A percentile compares a stretch with the other conserved stretches of the same genome.
These are phyloP conservation scores for Albatrellus sp. DNA, from an alignment of 1,284 basidiomycete species.

Conservation along the genomic window DNA sequence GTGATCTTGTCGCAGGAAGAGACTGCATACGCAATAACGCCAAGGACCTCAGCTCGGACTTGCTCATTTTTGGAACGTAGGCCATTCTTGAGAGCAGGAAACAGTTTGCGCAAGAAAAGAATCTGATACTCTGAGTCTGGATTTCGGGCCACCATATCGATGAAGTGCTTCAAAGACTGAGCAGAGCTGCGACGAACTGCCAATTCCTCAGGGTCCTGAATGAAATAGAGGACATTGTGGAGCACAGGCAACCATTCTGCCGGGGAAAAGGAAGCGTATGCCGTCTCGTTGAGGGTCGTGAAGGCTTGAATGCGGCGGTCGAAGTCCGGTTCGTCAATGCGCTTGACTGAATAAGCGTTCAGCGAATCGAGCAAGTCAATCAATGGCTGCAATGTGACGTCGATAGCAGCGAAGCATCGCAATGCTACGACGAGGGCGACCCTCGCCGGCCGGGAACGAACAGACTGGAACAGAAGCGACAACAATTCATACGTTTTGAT, in stretches of 20 bases:
- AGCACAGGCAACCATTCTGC: slow-evolving; percentile 78
- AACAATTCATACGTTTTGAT: slow-evolving; percentile 54
- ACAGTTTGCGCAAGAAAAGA: slow-evolving; percentile 57
- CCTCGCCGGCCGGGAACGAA: slow-evolving; percentile 62
- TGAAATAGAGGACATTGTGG: slow-evolving; percentile 76
- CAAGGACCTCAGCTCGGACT: slow-evolving; percentile 80
- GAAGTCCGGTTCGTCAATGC: slow-evolving; percentile 90
- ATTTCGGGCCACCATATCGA: slow-evolving; percentile 40
- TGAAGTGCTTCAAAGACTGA: slow-evolving; percentile 66
- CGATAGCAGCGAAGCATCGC: slow-evolving; percentile 39
- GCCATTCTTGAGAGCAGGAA: slow-evolving; percentile 76
- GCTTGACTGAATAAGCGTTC: slow-evolving; percentile 77
- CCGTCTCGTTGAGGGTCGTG: slow-evolving; percentile 56
- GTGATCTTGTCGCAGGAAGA: slow-evolving; percentile 49
- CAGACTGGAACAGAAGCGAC: slow-evolving; percentile 64
- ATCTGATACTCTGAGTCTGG: slow-evolving; percentile 32
- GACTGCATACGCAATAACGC: slow-evolving; percentile 72
- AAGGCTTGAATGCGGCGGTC: slow-evolving; percentile 79
- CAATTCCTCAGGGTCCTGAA: slow-evolving; percentile 86
- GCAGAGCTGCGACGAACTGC: slow-evolving; percentile 81
- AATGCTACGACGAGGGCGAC: slow-evolving; percentile 58
- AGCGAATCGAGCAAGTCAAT: slow-evolving; percentile 55
- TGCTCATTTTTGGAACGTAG: slow-evolving; percentile 77
- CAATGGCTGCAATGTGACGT: slow-evolving; percentile 34
- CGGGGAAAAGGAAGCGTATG: slow-evolving; percentile 36